phyloP scores from a whole-genome alignment of 768 basidiomycete genomes.

The Suillus lakei region DNA sequence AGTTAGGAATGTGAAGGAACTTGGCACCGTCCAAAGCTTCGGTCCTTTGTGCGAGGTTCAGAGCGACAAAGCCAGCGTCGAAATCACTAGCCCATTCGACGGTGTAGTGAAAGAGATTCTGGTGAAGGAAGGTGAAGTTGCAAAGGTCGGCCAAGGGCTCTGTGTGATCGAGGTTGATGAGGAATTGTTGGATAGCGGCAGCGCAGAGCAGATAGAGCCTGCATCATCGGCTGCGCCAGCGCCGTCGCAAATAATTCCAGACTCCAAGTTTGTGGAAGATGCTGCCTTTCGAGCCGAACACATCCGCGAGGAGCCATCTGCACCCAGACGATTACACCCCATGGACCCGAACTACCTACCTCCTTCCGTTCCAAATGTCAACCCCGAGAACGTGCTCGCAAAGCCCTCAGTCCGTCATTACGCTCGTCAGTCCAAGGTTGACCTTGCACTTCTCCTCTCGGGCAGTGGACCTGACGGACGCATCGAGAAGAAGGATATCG shows the following conservation, averaged over 20 bases:
- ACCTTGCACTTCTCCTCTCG: slow-evolving; percentile 57
- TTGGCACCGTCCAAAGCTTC: slow-evolving; percentile 59
- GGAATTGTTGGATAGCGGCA: slow-evolving; percentile 38
- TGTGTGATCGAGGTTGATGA: slow-evolving; percentile 85
- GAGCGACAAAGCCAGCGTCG: slow-evolving; percentile 89
- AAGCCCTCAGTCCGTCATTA: slow-evolving; percentile 81
- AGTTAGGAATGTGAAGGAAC: slow-evolving; percentile 65
- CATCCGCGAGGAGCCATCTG: background rate
- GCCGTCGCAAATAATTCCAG: background rate
- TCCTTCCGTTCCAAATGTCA: slow-evolving; percentile 19
- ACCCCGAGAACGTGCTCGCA: slow-evolving; percentile 55
- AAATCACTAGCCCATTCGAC: slow-evolving; percentile 87
- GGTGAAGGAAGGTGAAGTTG: slow-evolving; percentile 81
- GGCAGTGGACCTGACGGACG: slow-evolving; percentile 79
- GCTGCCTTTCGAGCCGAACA: background rate
- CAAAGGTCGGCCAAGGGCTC: slow-evolving; percentile 79
- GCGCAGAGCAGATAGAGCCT: slow-evolving; percentile 20
- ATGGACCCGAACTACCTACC: slow-evolving; percentile 60
- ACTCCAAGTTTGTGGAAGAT: slow-evolving; percentile 18
- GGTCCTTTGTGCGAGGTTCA: slow-evolving; percentile 84
- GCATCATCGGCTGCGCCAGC: background rate
- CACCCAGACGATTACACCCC: slow-evolving; percentile 52
- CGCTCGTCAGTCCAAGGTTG: slow-evolving; percentile 67
- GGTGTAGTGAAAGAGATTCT: slow-evolving; percentile 74
- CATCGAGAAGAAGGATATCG: slow-evolving; percentile 76